Evolutionary conservation across 1,284 basidiomycete genomes (phyloP), one percentile per base, ranked within the genome.

Genomic region (Austroboletus niveus): DNA sequence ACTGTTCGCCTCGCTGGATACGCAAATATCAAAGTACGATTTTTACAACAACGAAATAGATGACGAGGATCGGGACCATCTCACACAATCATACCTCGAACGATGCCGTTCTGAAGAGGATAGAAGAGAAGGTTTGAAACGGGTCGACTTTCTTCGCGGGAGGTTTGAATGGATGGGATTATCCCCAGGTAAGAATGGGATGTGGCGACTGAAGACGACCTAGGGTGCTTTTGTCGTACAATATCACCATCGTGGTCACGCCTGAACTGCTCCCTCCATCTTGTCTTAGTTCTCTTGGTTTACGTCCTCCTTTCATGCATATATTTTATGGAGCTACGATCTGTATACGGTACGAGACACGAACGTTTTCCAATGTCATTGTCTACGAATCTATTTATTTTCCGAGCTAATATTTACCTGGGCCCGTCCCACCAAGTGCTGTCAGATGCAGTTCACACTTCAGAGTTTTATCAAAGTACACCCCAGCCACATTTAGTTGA

Each of bases 1-100:
- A 38, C 62, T 78, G 38, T 70, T 72, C 48, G 57, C 60, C 31
- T 62, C 63, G 30, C 48, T 65, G 2, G 55, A 62, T 49, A 61
- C 51, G 22, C 68, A 55, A 3, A 73, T 76, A 44, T 58, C 59
- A 17, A 59, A 59, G 34, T 45, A 61, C 14, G 74, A 76, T 49
- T 75, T 66, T 51, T 75, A 69, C 44, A 76, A 71, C 38, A 64
- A 60, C 39, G 74, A 71, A 17, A 50, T 76, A 53, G 65, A 68
- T 6, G 59, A 64, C 15, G 63, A 65, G n/a, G 71, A 73, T n/a
- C 60, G 74, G n/a, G 58, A 61, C 0, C 49, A 52, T 48, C 60
- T 76, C 43, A 62, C 62, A 10, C 54, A 47, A 1, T 57, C 72
- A 39, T 75, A 71, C 53, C 67, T 72, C 52, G 66, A 70, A 27